Percentiles rank a stretch among this genome's conserved stretches.
Evolutionary conservation across 768 basidiomycete genomes (phyloP).

Genomic region (Tricholoma sp.): DNA sequence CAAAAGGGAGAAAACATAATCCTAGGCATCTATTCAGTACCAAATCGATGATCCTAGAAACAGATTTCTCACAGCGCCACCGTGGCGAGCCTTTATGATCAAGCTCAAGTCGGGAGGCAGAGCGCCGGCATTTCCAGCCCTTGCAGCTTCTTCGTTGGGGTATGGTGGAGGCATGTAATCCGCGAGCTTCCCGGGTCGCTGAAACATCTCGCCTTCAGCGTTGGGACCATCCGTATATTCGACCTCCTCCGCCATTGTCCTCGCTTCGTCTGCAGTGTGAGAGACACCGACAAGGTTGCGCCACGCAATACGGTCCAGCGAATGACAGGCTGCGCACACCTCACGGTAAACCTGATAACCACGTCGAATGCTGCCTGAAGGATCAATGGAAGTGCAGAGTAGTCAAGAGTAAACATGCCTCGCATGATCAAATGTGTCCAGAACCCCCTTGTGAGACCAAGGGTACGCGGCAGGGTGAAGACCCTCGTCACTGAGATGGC

Average conservation of each 20-base stretch:
- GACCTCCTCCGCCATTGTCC: slow-evolving; percentile 90
- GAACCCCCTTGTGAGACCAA: slow-evolving; percentile 83
- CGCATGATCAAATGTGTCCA: slow-evolving; percentile 95
- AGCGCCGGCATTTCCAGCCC: slow-evolving; percentile 90
- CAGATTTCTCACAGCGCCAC: slow-evolving; percentile 68
- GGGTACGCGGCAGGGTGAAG: slow-evolving; percentile 85
- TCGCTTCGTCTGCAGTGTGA: slow-evolving; percentile 87
- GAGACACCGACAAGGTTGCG: slow-evolving; percentile 98
- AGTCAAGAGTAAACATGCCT: slow-evolving; percentile 52
- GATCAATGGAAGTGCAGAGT: slow-evolving; percentile 4
- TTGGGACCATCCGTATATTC: slow-evolving; percentile 97
- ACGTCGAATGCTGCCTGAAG: slow-evolving; percentile 72
- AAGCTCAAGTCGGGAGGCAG: slow-evolving; percentile 95
- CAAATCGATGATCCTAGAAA: background rate
- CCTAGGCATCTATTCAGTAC: slow-evolving; percentile 39
- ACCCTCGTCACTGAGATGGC: slow-evolving; percentile 89
- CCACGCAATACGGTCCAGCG: slow-evolving; percentile 99
- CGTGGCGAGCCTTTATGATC: slow-evolving; percentile 97
- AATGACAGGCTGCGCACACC: slow-evolving; percentile 98
- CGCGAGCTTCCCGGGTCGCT: slow-evolving; percentile 95
- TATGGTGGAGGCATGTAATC: slow-evolving; percentile 96
- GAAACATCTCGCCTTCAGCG: slow-evolving; percentile 96
- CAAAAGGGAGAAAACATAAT: slow-evolving; percentile 95
- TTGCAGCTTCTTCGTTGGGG: slow-evolving; percentile 96
- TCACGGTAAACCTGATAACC: slow-evolving; percentile 98